phyloP scores from a whole-genome alignment of 169 alveolate genomes.

The Theileria sp. region DNA sequence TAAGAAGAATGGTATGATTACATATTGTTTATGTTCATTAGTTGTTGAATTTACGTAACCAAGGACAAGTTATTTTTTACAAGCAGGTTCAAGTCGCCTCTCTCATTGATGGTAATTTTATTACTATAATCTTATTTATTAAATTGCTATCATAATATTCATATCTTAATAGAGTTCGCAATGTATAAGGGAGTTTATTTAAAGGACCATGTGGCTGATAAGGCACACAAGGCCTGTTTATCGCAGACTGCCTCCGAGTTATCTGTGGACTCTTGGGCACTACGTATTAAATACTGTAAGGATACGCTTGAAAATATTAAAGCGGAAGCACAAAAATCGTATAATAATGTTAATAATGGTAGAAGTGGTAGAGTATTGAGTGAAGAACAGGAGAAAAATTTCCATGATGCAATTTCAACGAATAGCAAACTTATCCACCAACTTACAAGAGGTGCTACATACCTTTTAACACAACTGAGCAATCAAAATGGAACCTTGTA shows the following conservation, averaged over 20 bases:
- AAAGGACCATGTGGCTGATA: constrained; percentile 55
- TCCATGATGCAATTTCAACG: constrained; percentile 26
- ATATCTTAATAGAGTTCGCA: constrained; percentile 46
- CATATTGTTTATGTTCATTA: not conserved
- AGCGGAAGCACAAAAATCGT: constrained; percentile 44
- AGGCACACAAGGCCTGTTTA: constrained; percentile 50
- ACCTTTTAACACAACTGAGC: constrained; percentile 10
- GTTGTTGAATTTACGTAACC: constrained; percentile 35
- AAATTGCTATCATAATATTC: no score
- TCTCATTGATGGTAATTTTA: constrained; percentile 49
- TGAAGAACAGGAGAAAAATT: constrained; percentile 37
- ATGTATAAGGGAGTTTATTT: constrained; percentile 35
- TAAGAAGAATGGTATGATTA: constrained; percentile 36
- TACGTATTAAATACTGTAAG: constrained; percentile 42
- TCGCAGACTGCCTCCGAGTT: constrained; percentile 63
- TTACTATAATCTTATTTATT: not conserved
- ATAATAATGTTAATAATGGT: not conserved
- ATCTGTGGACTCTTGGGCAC: constrained; percentile 50
- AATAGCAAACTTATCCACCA: constrained; percentile 44
- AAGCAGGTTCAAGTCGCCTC: constrained; percentile 57
- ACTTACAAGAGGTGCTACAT: constrained; percentile 48
- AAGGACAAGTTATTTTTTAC: constrained; percentile 35
- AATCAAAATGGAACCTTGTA: not conserved
- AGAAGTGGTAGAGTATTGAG: constrained; percentile 18
- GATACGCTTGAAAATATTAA: constrained; percentile 55